A percentile compares a stretch with the other conserved stretches of the same genome.
Evolutionary conservation across 2,329 filamentous ascomycete species (phyloP).

Genomic region (Cercospora canescens): DNA sequence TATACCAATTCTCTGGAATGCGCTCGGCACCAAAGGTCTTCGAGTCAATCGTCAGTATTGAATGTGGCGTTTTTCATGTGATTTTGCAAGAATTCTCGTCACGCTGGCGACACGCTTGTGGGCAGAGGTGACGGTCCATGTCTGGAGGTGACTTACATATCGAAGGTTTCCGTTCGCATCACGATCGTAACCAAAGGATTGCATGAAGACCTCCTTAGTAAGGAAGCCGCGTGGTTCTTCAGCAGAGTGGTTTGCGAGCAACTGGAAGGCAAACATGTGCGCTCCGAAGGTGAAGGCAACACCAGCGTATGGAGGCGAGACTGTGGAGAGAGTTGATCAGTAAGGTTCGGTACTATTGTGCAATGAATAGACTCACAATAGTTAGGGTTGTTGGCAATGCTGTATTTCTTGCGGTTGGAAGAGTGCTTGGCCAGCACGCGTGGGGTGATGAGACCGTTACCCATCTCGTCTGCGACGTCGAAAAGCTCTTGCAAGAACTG

Average conservation of each 20-base stretch:
- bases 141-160: not conserved
- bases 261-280: slow-evolving; percentile 30
- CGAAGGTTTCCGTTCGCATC: slow-evolving; percentile 16
- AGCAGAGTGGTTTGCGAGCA: slow-evolving; percentile 30
- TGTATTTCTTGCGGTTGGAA: slow-evolving; percentile 30
- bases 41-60: not conserved
- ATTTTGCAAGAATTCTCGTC: too few species aligned
- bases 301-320: slow-evolving; percentile 28
- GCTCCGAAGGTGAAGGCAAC: slow-evolving; percentile 33
- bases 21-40: slow-evolving; percentile 26
- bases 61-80: too few species aligned
- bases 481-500: slow-evolving; percentile 27
- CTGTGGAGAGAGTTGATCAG: not conserved
- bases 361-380: slow-evolving; percentile 13
- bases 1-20: slow-evolving; percentile 32
- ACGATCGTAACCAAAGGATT: slow-evolving; percentile 28
- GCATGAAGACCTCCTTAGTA: slow-evolving; percentile 24
- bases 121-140: too few species aligned
- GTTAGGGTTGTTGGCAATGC: slow-evolving; percentile 32
- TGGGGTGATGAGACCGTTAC: slow-evolving; percentile 25
- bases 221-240: slow-evolving; percentile 27
- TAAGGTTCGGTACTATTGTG: not conserved
- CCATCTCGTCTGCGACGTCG: slow-evolving; percentile 25
- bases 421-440: slow-evolving; percentile 28
- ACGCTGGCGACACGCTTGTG: too few species aligned